Conservation (phyloP, 2,329 filamentous ascomycete species). For the Epicoccum nigrum region DNA sequence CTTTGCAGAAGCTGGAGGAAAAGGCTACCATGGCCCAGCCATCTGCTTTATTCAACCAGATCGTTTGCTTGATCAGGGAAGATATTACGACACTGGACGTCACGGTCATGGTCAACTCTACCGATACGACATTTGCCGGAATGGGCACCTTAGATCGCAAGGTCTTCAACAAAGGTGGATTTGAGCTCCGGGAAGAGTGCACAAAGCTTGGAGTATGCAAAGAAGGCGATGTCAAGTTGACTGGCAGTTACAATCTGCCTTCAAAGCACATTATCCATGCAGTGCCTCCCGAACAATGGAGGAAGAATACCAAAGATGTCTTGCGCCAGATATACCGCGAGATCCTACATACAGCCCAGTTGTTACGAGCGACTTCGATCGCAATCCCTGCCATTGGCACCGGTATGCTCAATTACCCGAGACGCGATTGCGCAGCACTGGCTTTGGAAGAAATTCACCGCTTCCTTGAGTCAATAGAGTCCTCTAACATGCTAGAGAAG, state of each 20-base stretch:
- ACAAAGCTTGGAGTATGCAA: conserved; percentile 31
- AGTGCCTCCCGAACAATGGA: conserved; percentile 35
- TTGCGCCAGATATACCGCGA: conserved; percentile 40
- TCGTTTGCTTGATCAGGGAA: conserved; percentile 36
- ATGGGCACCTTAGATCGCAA: conserved; percentile 39
- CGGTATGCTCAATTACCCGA: conserved; percentile 37
- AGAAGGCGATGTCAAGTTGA: conserved; percentile 38
- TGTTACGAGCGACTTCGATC: conserved; percentile 36
- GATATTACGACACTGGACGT: conserved; percentile 44
- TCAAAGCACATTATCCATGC: conserved; percentile 39
- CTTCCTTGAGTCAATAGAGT: conserved; percentile 35
- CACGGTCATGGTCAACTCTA: conserved; percentile 44
- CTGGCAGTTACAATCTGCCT: conserved; percentile 35
- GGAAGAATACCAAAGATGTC: conserved; percentile 29
- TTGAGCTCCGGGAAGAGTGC: conserved; percentile 29
- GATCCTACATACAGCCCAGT: conserved; percentile 30
- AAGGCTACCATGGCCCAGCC: conserved; percentile 32
- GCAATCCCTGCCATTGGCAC: conserved; percentile 44
- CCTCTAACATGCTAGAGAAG: conserved; percentile 30
- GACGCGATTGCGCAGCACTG: conserved; percentile 35
- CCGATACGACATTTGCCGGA: conserved; percentile 32
- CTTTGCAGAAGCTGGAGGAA: conserved; percentile 29
- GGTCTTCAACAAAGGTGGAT: conserved; percentile 40
- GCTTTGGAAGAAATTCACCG: conserved; percentile 43
- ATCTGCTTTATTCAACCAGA: conserved; percentile 34